Evolutionary conservation across 2,329 filamentous ascomycete species (phyloP).

Genomic region (Trichophyton benhamiae): DNA sequence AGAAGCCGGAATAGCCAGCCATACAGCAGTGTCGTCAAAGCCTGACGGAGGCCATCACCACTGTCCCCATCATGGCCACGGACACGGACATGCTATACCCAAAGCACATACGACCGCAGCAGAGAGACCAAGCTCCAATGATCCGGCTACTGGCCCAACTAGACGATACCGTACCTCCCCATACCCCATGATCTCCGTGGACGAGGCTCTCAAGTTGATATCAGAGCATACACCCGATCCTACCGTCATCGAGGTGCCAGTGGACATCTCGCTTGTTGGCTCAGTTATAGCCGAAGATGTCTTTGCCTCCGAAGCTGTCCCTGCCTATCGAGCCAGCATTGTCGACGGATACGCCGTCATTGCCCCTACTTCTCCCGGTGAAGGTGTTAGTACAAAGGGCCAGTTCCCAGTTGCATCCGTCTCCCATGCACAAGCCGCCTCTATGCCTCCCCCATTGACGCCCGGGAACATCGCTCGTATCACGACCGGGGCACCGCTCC

Average conservation of each 20-base stretch:
- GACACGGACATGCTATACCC: slow-evolving; percentile 49
- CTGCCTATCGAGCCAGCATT: slow-evolving; percentile 88
- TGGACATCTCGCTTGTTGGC: slow-evolving; percentile 57
- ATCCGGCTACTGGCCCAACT: slow-evolving; percentile 47
- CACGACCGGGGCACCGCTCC: slow-evolving; percentile 86
- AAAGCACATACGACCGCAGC: slow-evolving; percentile 60
- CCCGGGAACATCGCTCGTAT: slow-evolving; percentile 74
- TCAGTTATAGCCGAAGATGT: slow-evolving; percentile 75
- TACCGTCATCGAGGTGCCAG: slow-evolving; percentile 43
- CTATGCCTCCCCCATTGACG: slow-evolving; percentile 49
- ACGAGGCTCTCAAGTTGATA: slow-evolving; percentile 65
- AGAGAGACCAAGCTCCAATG: slow-evolving; percentile 46
- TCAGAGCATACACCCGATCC: slow-evolving; percentile 58
- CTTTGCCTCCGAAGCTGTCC: slow-evolving; percentile 66
- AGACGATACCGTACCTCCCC: slow-evolving; percentile 72
- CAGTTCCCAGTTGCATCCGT: slow-evolving; percentile 75
- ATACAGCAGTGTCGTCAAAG: slow-evolving; percentile 14
- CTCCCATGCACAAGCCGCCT: slow-evolving; percentile 69
- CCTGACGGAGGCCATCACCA: slow-evolving; percentile 25
- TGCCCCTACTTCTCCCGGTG: slow-evolving; percentile 28
- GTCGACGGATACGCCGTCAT: slow-evolving; percentile 92
- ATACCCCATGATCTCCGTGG: slow-evolving; percentile 80
- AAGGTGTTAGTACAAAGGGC: slow-evolving; percentile 53
- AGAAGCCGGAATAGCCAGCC: slow-evolving; percentile 54
- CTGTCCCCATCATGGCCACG: slow-evolving; percentile 43